Evolutionary conservation across 345 rosid genomes (phyloP), one percentile per base, ranked within the genome.

Genomic region (Cardiospermum halicacabum): DNA sequence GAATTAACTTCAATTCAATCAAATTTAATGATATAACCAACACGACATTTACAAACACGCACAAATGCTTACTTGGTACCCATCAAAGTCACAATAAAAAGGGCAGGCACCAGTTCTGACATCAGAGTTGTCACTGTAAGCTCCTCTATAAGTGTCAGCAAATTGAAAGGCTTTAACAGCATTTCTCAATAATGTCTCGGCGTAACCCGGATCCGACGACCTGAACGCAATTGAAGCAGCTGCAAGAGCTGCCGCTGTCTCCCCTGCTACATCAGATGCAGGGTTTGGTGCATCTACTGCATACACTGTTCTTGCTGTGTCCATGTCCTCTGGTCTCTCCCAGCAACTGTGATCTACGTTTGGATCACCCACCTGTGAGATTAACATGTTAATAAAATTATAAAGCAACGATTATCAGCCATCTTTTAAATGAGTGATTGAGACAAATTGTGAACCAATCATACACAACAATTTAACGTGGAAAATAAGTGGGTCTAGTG

Each of bases 291-390:
- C 91, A 69, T 83, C 89, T 7, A 94, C 91, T 0, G 77, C 90
- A 47, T 91, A 91, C 12, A 87, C 91, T 0, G 89, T 85, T 64
- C 99, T 75, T 2, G 83, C 69, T 0, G 97, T 91, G 70, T 94
- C 99, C 99, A 94, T 91, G 65, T 94, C 97, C 63, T 94, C 99
- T 1, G 99, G 96, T 31, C 99, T 76, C 71, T 94, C 99, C 99
- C 99, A 94, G 27, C 99, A 94, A 64, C 67, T 77, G 58, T 94
- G 99, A 78, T 94, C 99, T 15, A 25, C 71, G 12, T 53, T 74
- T 51, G 97, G 97, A 74, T 94, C 96, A 56, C 99, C 99, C 71
- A 94, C 99, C 99, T 94, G 31, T 26, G 54, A 18, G 21, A 32
- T 34, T 28, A 40, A 4, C 25, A 15, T 0, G 12, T 13, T 64